These are phyloP conservation scores for Angomonas deanei DNA, from an alignment of 208 protist species.

Conservation along the genomic window DNA sequence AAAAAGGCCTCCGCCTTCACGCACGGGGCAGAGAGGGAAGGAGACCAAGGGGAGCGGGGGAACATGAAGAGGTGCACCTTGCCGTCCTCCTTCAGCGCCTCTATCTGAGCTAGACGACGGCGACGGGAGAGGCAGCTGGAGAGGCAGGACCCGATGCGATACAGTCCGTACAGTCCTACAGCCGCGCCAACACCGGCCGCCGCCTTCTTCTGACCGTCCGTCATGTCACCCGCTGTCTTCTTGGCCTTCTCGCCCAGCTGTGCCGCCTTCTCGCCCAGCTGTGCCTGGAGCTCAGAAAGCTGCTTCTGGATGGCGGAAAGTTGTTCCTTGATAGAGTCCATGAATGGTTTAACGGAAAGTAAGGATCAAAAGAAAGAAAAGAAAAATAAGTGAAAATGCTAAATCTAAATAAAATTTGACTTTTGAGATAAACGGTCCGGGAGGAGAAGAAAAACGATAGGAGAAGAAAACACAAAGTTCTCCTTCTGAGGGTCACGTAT, in stretches of 20 bases:
- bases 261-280: neutral
- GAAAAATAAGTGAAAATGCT: neutral
- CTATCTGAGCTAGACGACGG: neutral
- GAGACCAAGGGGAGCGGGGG: slow-evolving; percentile 14
- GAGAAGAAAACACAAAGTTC: neutral
- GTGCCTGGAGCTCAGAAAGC: slow-evolving; percentile 2
- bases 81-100: slow-evolving; percentile 11
- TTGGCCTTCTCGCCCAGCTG: neutral
- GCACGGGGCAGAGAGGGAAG: slow-evolving; percentile 9
- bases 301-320: neutral
- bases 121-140: neutral
- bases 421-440: neutral
- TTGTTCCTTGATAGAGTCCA: neutral
- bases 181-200: slow-evolving; percentile 3
- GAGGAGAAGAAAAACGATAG: neutral
- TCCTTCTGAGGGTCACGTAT: too few species aligned
- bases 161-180: slow-evolving; percentile 2
- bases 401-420: neutral
- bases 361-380: neutral
- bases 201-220: slow-evolving; percentile 13
- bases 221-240: neutral
- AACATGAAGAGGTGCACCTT: slow-evolving; percentile 20
- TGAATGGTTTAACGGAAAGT: neutral
- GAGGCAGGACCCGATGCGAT: neutral
- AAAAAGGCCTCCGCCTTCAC: slow-evolving; percentile 24